Percentiles rank a stretch among this genome's conserved stretches.
phyloP scores from a whole-genome alignment of 768 basidiomycete genomes.

The Arthromyces matolae region DNA sequence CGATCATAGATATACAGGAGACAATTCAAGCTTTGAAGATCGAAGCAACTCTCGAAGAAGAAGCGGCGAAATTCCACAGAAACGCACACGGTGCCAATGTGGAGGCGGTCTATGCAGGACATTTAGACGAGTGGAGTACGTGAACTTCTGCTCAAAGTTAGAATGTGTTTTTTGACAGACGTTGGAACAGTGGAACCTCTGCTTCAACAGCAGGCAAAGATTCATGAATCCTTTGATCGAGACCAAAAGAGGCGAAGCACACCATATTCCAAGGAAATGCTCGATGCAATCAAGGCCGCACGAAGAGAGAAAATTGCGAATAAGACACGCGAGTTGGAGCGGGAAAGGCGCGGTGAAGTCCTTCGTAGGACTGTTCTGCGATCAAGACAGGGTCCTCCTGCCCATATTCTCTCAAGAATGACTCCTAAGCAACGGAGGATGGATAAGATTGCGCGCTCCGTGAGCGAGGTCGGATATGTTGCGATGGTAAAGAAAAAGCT shows the following conservation, averaged over 20 bases:
- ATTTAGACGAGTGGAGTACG: constrained; percentile 39
- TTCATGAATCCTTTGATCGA: constrained; percentile 31
- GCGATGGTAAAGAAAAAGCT: constrained; percentile 56
- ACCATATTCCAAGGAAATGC: constrained; percentile 46
- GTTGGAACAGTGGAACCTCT: constrained; percentile 35
- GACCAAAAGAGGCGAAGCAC: constrained; percentile 40
- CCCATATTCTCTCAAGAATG: constrained; percentile 55
- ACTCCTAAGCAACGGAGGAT: constrained; percentile 38
- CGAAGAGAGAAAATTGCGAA: constrained; percentile 58
- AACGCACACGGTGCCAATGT: not conserved
- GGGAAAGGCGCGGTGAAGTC: constrained; percentile 65
- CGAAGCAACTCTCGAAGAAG: constrained; percentile 37
- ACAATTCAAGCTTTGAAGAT: constrained; percentile 25
- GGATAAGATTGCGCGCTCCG: constrained; percentile 49
- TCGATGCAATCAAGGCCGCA: constrained; percentile 49
- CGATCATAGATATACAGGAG: constrained; percentile 28
- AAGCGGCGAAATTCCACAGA: constrained; percentile 11
- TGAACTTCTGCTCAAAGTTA: constrained; percentile 9
- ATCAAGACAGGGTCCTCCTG: constrained; percentile 56
- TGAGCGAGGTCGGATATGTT: constrained; percentile 69
- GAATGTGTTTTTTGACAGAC: not conserved
- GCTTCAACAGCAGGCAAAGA: constrained; percentile 21
- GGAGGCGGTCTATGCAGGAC: constrained; percentile 10
- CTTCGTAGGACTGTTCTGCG: constrained; percentile 43
- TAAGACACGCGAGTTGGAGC: constrained; percentile 56